A percentile compares a stretch with the other conserved stretches of the same genome.
Evolutionary conservation across 2,329 filamentous ascomycete species (phyloP).

Genomic region (Ceratocystis diversiconidia): DNA sequence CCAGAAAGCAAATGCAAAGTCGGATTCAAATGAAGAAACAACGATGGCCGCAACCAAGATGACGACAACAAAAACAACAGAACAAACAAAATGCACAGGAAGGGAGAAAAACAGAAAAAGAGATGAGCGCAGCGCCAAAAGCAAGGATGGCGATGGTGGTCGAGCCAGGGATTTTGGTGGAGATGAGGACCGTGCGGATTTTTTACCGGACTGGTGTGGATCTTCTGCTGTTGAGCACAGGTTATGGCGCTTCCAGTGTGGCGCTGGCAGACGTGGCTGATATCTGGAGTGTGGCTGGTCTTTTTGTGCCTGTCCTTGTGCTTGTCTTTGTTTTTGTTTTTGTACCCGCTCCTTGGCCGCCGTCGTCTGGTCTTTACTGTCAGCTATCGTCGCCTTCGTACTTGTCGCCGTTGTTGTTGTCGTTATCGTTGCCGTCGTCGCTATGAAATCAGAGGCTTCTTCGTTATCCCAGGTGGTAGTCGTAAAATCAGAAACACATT

Average conservation of each 20-base stretch:
- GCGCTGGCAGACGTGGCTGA: background rate
- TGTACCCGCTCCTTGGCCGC: background rate
- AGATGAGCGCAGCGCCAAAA: conserved; percentile 1
- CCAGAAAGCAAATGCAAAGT: background rate
- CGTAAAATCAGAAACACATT: background rate
- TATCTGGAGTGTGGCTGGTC: background rate
- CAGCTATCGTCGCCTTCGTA: background rate
- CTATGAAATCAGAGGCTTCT: background rate
- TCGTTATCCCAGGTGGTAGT: background rate
- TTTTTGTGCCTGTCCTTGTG: background rate
- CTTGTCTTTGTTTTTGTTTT: background rate
- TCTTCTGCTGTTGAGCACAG: background rate
- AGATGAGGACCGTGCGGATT: conserved; percentile 9
- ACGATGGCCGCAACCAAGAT: conserved; percentile 17
- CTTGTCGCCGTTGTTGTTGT: background rate
- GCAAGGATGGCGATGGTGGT: background rate
- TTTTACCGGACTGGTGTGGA: background rate
- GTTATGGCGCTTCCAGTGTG: background rate
- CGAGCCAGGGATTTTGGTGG: conserved; percentile 2
- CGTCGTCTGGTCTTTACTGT: background rate
- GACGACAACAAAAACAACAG: conserved; percentile 18
- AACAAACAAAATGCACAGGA: background rate
- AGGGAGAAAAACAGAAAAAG: background rate
- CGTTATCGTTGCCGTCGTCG: background rate
- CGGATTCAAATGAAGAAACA: background rate